Percentiles rank a stretch among this genome's conserved stretches.
phyloP scores from a whole-genome alignment of 352 stramenopile species.

The Phytophthora vignae region DNA sequence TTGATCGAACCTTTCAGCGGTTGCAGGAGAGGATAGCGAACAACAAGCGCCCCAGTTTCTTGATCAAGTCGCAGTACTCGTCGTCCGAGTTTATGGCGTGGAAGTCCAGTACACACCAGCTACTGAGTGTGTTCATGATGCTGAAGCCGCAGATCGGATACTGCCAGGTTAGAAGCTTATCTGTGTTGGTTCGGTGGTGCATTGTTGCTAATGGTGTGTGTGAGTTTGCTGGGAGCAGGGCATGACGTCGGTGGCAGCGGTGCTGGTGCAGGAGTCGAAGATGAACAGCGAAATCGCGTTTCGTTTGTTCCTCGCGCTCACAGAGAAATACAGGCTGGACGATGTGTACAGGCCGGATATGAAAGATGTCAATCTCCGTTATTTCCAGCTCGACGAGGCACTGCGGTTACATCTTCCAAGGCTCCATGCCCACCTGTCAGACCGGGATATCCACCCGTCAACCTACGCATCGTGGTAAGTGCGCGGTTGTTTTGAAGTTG shows the following conservation, averaged over 20 bases:
- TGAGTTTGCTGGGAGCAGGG: constrained; percentile 29
- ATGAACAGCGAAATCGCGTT: constrained; percentile 59
- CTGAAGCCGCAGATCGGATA: constrained; percentile 66
- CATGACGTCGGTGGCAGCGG: constrained; percentile 55
- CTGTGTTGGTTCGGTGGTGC: not conserved
- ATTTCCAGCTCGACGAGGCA: constrained; percentile 59
- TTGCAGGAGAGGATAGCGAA: constrained; percentile 36
- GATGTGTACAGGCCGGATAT: constrained; percentile 56
- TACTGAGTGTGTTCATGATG: constrained; percentile 52
- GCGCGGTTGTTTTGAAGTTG: not conserved
- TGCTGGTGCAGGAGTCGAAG: constrained; percentile 56
- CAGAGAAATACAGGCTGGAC: constrained; percentile 61
- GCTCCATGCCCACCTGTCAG: constrained; percentile 53
- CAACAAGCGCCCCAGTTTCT: constrained; percentile 28
- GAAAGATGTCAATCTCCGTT: constrained; percentile 62
- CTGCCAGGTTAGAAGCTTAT: constrained; percentile 43
- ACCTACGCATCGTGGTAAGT: constrained; percentile 58
- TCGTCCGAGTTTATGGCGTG: constrained; percentile 43
- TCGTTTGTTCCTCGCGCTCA: constrained; percentile 56
- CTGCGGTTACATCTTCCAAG: constrained; percentile 47
- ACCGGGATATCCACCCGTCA: constrained; percentile 53
- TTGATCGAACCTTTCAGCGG: constrained; percentile 58
- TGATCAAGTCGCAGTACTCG: constrained; percentile 39
- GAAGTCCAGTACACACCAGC: constrained; percentile 48
- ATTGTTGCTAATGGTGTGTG: not conserved